These are phyloP conservation scores for Pleurotus cornucopiae DNA, from an alignment of 768 basidiomycete genomes.

Conservation along the genomic window DNA sequence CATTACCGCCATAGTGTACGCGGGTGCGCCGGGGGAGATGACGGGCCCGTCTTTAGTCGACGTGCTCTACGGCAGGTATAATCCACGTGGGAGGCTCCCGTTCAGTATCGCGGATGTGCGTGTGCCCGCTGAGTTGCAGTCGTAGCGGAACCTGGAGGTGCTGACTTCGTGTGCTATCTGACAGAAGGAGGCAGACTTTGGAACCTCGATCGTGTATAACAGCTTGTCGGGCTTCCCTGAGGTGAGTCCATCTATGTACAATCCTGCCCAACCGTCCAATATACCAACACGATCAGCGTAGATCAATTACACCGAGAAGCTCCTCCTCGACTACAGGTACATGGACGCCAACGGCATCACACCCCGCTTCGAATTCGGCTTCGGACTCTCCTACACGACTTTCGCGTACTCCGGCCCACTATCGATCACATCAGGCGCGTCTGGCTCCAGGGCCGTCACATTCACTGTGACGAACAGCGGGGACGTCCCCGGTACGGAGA, in stretches of 20 bases:
- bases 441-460: not conserved
- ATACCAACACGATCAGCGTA: slow-evolving; percentile 13
- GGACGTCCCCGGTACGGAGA: not conserved
- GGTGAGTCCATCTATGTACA: slow-evolving; percentile 17
- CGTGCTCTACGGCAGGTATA: slow-evolving; percentile 65
- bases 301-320: slow-evolving; percentile 65
- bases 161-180: not conserved
- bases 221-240: slow-evolving; percentile 32
- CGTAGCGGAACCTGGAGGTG: slow-evolving; percentile 19
- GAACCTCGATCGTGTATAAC: slow-evolving; percentile 38
- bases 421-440: no score
- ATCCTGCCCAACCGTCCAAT: slow-evolving; percentile 6
- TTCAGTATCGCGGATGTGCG: slow-evolving; percentile 70
- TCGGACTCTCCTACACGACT: slow-evolving; percentile 53
- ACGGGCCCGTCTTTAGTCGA: slow-evolving; percentile 68
- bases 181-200: slow-evolving; percentile 35
- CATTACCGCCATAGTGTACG: slow-evolving; percentile 70
- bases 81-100: slow-evolving; percentile 65
- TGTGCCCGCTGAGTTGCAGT: slow-evolving; percentile 73
- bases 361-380: slow-evolving; percentile 8
- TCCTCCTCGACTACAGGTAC: slow-evolving; percentile 69
- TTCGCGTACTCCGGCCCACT: slow-evolving; percentile 50
- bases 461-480: slow-evolving; percentile 3
- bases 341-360: slow-evolving; percentile 51
- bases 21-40: slow-evolving; percentile 63